Base-by-base conservation (phyloP, 2,329 filamentous ascomycete species). In the Fusarium metavorans region DNA sequence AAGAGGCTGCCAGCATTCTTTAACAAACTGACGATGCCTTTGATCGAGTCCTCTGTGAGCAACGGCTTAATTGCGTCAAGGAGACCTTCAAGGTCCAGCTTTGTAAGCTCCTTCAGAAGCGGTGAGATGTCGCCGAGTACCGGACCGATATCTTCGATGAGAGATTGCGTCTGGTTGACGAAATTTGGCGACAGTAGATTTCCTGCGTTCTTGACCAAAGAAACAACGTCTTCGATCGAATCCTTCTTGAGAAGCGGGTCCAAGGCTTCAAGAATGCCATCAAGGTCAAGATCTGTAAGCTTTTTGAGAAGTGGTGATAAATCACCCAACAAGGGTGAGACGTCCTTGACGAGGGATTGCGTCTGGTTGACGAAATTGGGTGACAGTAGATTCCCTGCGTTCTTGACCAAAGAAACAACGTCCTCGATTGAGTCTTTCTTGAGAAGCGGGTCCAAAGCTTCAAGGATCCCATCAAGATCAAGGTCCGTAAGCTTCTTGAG, bases 61-160 rank as follows among this genome's bases (percentile, higher is more conserved):
- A 86, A 76, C 2, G 84, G 83, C 37, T 80, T 77, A 7, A 85
- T 45, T 3, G 83, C 78, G 10, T 81, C 75, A 4, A 81, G 57
- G n/a, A 81, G 52, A 5, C 80, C 80, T 62, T 80, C 67, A 0
- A 85, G 74, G 35, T 85, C 81, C 6, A 84, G 77, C 34, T 81
- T 80, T 25, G 79, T 79, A 3, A 85, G 76, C 9, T 76, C 57
- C 8, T 76, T 56, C 7, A 76, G 16, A 9, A 76, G 48, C 0
- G 74, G 74, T 1, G 71, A 48, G 64, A 81, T 77, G 2, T 77
- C 72, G 16, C 71, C 70, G 23, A 81, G 67, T 16, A 82, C 72
- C 2, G 76, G 80, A 11, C 80, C 71, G 3, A 84, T 77, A 52
- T 84, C 82, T 2, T 78, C 76, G 4, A 85, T 63, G 18, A 85